A percentile compares a stretch with the other conserved stretches of the same genome.
phyloP scores from a whole-genome alignment of 2,329 filamentous ascomycete genomes.

The Sclerotinia borealis region DNA sequence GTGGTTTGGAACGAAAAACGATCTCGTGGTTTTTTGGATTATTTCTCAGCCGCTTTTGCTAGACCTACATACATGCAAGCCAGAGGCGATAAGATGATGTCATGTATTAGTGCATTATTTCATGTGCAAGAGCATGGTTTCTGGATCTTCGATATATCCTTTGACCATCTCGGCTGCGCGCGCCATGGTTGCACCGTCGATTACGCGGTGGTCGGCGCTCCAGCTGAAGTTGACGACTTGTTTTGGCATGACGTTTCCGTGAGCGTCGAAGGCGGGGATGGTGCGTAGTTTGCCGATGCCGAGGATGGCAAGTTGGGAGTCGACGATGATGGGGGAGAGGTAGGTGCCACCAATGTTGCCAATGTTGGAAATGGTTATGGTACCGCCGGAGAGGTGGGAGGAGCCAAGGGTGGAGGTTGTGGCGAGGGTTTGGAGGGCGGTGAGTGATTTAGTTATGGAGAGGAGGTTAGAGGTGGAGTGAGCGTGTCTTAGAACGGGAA shows the following conservation, averaged over 20 bases:
- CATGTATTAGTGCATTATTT: conserved; percentile 43
- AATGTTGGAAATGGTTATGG: conserved; percentile 95
- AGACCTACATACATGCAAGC: neutral
- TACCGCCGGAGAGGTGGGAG: conserved; percentile 75
- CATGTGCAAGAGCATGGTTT: conserved; percentile 78
- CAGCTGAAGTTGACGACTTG: conserved; percentile 89
- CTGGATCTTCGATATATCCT: conserved; percentile 74
- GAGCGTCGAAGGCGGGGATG: conserved; percentile 68
- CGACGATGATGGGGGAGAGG: conserved; percentile 83
- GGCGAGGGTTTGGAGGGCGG: conserved; percentile 66
- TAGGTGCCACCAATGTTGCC: conserved; percentile 92
- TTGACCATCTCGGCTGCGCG: conserved; percentile 79
- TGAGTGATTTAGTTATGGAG: conserved; percentile 70
- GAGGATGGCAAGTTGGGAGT: conserved; percentile 85
- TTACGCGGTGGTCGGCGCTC: conserved; percentile 90
- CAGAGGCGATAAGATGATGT: neutral
- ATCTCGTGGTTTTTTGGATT: neutral
- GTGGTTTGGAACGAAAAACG: neutral
- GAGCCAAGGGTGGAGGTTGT: conserved; percentile 67
- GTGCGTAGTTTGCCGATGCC: conserved; percentile 77
- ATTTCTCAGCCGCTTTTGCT: neutral
- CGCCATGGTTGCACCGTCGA: conserved; percentile 93
- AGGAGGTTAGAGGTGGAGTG: conserved; percentile 63
- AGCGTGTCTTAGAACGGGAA: conserved; percentile 87
- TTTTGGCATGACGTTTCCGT: conserved; percentile 57